Evolutionary conservation across 2,329 filamentous ascomycete genomes (phyloP).

Genomic region (Pseudocercospora fuligena): DNA sequence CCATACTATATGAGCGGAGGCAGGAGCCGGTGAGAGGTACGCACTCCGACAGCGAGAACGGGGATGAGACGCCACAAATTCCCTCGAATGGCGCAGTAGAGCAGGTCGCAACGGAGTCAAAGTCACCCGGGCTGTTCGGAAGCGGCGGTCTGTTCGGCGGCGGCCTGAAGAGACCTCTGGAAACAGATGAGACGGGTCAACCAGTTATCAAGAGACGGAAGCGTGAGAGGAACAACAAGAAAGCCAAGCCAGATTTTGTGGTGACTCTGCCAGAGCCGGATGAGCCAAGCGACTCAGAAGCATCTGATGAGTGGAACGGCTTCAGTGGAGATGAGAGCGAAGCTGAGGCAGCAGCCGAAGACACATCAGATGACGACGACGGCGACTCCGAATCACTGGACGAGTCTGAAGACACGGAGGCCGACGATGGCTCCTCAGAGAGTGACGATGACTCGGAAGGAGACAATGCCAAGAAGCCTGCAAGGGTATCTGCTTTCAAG

Average conservation of each 20-base stretch:
- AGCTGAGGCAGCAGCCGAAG: conserved; percentile 7
- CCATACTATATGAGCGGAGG: conserved; percentile 58
- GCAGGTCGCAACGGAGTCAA: not conserved
- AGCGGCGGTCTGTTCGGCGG: conserved; percentile 59
- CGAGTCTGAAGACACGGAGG: not conserved
- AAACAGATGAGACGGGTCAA: conserved; percentile 76
- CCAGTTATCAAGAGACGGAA: conserved; percentile 85
- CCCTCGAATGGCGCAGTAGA: not conserved
- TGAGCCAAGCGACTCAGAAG: not conserved
- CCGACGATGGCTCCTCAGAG: not conserved
- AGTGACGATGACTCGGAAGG: conserved; percentile 43
- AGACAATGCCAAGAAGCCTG: conserved; percentile 41
- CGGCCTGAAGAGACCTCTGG: conserved; percentile 85
- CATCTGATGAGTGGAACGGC: conserved; percentile 18
- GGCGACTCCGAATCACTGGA: not conserved
- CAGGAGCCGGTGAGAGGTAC: not conserved
- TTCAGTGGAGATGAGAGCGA: conserved; percentile 11
- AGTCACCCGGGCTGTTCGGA: not conserved
- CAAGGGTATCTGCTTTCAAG: conserved; percentile 77
- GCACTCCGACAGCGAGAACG: conserved; percentile 16
- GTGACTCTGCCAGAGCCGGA: not conserved
- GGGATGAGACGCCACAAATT: not conserved
- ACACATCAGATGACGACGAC: not conserved
- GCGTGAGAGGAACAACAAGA: conserved; percentile 51
- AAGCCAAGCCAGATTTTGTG: conserved; percentile 19